Evolutionary conservation across 176 grass and related monocot genomes (phyloP), one percentile per base, ranked within the genome.

Genomic region (Oryza australiensis): DNA sequence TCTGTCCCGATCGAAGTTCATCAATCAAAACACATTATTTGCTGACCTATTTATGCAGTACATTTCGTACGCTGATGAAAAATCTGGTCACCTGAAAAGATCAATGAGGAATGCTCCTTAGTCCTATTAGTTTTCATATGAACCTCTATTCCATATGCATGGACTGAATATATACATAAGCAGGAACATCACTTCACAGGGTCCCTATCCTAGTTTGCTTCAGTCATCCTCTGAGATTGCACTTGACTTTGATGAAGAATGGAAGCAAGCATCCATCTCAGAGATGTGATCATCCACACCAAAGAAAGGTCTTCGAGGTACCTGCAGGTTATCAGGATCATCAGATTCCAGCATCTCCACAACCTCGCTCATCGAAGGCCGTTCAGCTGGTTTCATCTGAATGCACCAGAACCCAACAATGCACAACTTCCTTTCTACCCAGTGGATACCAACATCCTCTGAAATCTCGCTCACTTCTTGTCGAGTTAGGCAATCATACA

Each of bases 371-470:
- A 87, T 85, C 0, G 64, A 40, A 0, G 83, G 86, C 13, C 90
- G 42, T 32, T 79, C 83, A 0, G 9, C 16, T 0, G 87, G 32
- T 59, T 64, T 78, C 40, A 86, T 82, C 60, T 90, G 91, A 59
- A 92, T 88, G 67, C 90, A 86, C 68, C 82, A 66, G 22, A 92
- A 42, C 2, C 78, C 86, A 60, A 90, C 64, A 32, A 80, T 53
- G 49, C 82, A 88, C 2, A 88, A 22, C 68, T 90, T 93, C 62
- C 64, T 85, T 38, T 77, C 81, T 27, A 87, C 28, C 28, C 83
- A 78, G 0, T 77, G 72, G 24, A 89, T 85, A 18, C 63, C 46
- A 26, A 67, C 34, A 23, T 12, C 33, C 0, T 28, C 37, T 5
- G 9, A 16, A 0, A 77, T 83, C 55, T 83, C 32, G 1, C 45